A percentile compares a stretch with the other conserved stretches of the same genome.
These are phyloP conservation scores for Colletotrichum viniferum DNA, from an alignment of 2,329 filamentous ascomycete species.

Conservation along the genomic window DNA sequence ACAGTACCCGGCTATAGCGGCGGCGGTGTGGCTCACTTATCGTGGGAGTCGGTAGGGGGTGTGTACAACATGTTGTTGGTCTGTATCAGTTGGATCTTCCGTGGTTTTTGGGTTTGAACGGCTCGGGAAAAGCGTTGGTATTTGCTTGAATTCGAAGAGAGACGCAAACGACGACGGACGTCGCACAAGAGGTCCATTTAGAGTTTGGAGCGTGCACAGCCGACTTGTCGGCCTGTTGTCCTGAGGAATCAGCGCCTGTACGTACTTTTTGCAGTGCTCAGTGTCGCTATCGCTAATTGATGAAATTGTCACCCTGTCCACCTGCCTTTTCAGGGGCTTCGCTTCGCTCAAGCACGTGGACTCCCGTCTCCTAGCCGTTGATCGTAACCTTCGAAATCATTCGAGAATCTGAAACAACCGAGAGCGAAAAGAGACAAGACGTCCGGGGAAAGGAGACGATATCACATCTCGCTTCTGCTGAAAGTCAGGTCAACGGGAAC, in stretches of 20 bases:
- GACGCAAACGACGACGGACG: neutral
- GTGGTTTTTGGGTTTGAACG: neutral
- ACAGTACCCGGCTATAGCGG: neutral
- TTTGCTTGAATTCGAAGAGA: neutral
- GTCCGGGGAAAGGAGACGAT: neutral
- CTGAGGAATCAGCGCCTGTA: slow-evolving; percentile 1
- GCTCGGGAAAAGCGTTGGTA: neutral
- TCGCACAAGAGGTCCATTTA: slow-evolving; percentile 7
- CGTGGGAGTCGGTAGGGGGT: neutral
- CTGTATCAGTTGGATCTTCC: neutral
- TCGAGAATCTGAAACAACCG: neutral
- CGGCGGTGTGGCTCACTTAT: neutral
- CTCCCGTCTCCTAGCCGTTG: neutral
- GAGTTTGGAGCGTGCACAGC: slow-evolving; percentile 12
- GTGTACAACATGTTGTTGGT: neutral
- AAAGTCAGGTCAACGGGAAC: neutral
- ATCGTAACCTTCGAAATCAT: neutral
- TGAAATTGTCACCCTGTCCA: neutral
- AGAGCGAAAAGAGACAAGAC: neutral
- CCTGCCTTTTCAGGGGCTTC: neutral
- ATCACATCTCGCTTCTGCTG: neutral
- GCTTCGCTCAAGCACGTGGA: neutral
- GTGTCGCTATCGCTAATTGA: neutral
- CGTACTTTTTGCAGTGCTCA: neutral
- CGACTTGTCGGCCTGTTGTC: neutral